Base-by-base conservation (phyloP, 768 basidiomycete species). In the Gyrodon lividus region DNA sequence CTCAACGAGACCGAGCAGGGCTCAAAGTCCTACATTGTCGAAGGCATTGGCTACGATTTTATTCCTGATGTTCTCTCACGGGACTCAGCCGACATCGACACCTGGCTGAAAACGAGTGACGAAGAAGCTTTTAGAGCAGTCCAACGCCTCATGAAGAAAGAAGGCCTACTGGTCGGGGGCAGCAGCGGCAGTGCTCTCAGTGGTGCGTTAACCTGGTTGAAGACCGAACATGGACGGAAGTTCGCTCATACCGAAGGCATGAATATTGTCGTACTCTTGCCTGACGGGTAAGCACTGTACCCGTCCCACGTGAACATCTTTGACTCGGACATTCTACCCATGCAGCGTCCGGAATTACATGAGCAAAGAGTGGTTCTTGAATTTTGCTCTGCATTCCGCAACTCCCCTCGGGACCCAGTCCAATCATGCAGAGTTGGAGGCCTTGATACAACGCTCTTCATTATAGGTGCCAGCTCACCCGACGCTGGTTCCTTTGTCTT, bases 1-100 rank as follows among this genome's bases (percentile, higher is more conserved):
- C 73, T 93, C 43, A 93, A 93, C 61, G 65, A 63, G 2, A 71
- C 67, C 19, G 50, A 51, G 45, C 69, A 67, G 37, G 84, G 79
- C 9, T 63, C 60, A 23, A 35, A 56, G 19, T 70, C 72, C 46
- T 98, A 98, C 61, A 66, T 84, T 45, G 84, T 98, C 19, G 97
- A 99, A 67, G 97, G 97, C n/a, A 98, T 98, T 48, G 97, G 97
- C 23, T 93, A 94, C 59, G 92, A 96, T 68, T 96, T 96, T 64
- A 65, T 96, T 40, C 95, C 96, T 0, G 81, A 89, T 38, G 95
- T 95, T 2, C 78, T 98, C 35, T 83, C 86, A 33, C 88, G 87
- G 43, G 73, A 77, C 16, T 67, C 71, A 5, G 59, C 56, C 0
- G 77, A 81, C 24, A 74, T 98, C 44, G 80, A 94, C 62, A 52